Conservation (phyloP, 1,284 basidiomycete species). For the Trametes hirsuta region DNA sequence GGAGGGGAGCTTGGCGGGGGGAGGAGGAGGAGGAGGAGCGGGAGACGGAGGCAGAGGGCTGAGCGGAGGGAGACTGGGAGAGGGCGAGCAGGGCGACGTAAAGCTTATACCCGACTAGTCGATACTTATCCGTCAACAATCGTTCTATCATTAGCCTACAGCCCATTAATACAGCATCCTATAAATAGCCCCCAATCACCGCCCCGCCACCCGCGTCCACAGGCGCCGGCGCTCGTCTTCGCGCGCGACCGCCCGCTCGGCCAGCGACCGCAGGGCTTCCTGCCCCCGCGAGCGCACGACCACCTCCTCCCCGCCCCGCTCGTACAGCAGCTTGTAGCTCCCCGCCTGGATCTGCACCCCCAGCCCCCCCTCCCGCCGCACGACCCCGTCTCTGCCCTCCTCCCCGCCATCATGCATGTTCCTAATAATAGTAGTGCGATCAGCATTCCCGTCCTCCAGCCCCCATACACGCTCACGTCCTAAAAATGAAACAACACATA, state of each 20-base stretch:
- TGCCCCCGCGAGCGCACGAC: constrained; percentile 42
- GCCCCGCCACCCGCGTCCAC: constrained; percentile 34
- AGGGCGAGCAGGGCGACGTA: not conserved
- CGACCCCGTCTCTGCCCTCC: constrained; percentile 34
- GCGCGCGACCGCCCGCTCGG: constrained; percentile 46
- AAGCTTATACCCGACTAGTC: constrained; percentile 1
- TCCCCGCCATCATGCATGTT: constrained; percentile 36
- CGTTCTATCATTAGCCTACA: constrained; percentile 23
- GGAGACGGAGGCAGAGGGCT: constrained; percentile 5
- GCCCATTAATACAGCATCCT: constrained; percentile 14
- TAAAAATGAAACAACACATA: constrained; percentile 26
- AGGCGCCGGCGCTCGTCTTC: constrained; percentile 58
- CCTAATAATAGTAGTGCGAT: constrained; percentile 41
- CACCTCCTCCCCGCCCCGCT: constrained; percentile 60
- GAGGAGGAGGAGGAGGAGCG: constrained; percentile 3
- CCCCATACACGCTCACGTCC: constrained; percentile 23
- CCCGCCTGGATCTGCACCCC: constrained; percentile 66
- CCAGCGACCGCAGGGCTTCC: constrained; percentile 45
- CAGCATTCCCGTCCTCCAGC: constrained; percentile 19
- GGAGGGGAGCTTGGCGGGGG: constrained; percentile 19
- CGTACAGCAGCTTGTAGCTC: constrained; percentile 78
- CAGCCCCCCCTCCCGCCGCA: constrained; percentile 40
- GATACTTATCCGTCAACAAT: constrained; percentile 23
- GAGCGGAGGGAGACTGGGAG: not conserved
- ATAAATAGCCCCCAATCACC: constrained; percentile 25